phyloP scores from a whole-genome alignment of 1,139 yeast species.

The Pichia sp. region DNA sequence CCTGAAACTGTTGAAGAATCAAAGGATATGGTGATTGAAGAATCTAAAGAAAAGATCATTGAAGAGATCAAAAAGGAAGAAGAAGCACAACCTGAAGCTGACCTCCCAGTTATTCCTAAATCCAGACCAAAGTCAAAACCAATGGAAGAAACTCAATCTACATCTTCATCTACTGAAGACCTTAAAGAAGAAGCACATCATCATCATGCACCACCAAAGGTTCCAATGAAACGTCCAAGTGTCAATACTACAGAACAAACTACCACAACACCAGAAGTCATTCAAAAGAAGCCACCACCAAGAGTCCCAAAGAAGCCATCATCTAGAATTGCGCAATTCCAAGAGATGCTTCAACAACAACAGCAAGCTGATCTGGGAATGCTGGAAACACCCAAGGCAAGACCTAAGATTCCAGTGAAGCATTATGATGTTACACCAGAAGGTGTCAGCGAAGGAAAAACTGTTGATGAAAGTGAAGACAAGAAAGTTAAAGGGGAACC shows the following conservation, averaged over 20 bases:
- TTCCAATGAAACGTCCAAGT: conserved; percentile 2
- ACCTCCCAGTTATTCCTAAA: background rate
- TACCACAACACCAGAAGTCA: background rate
- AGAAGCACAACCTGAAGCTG: background rate
- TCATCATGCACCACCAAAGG: background rate
- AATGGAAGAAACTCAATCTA: background rate
- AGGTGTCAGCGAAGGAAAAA: background rate
- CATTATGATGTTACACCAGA: conserved; percentile 3
- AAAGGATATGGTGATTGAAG: no score
- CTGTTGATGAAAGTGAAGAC: conserved; percentile 2
- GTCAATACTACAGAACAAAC: background rate
- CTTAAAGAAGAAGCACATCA: background rate
- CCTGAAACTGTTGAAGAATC: no score
- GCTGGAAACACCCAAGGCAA: conserved; percentile 22
- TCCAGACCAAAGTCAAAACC: background rate
- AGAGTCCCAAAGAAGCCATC: conserved; percentile 75
- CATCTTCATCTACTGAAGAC: background rate
- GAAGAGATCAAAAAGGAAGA: background rate
- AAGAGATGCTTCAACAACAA: conserved; percentile 58
- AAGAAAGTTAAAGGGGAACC: no score
- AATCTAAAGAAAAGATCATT: no score
- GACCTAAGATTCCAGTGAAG: conserved; percentile 13
- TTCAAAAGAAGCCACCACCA: conserved; percentile 47
- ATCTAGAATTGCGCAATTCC: conserved; percentile 76
- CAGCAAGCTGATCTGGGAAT: conserved; percentile 35